Percentiles rank a stretch among this genome's conserved stretches.
Evolutionary conservation across 2,329 filamentous ascomycete species (phyloP).

Genomic region (Sphaerulina vaccinii): DNA sequence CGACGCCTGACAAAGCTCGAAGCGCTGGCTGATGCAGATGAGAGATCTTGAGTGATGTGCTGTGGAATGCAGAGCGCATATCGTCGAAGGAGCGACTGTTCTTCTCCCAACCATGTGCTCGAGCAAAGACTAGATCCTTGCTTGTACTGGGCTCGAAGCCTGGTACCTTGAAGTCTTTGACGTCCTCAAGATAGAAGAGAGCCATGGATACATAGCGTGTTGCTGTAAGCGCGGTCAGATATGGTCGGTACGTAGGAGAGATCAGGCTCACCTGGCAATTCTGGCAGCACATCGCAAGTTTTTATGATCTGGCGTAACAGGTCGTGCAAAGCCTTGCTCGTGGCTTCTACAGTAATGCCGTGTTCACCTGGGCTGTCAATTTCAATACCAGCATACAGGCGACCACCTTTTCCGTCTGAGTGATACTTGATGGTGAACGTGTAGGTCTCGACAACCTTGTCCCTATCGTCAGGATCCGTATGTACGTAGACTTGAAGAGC

Average conservation of each 20-base stretch:
- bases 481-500: conserved; percentile 50
- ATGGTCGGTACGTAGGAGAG: background rate
- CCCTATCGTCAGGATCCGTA: conserved; percentile 37
- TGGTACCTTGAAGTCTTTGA: conserved; percentile 42
- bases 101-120: conserved; percentile 41
- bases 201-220: conserved; percentile 46
- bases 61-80: conserved; percentile 43
- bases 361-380: conserved; percentile 35
- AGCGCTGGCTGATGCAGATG: conserved; percentile 18
- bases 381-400: conserved; percentile 27
- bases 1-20: conserved; percentile 1
- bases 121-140: conserved; percentile 39
- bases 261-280: conserved; percentile 42
- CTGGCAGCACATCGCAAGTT: conserved; percentile 41
- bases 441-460: conserved; percentile 50
- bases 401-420: conserved; percentile 12
- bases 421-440: conserved; percentile 50
- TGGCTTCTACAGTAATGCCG: conserved; percentile 41
- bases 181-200: conserved; percentile 46
- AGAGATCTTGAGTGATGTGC: conserved; percentile 25
- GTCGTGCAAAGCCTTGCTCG: conserved; percentile 43
- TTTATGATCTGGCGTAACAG: conserved; percentile 45
- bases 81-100: conserved; percentile 35
- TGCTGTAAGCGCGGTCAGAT: conserved; percentile 28
- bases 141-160: conserved; percentile 40